These are phyloP conservation scores for Aureobasidium lini DNA, from an alignment of 2,329 filamentous ascomycete genomes.

Conservation along the genomic window DNA sequence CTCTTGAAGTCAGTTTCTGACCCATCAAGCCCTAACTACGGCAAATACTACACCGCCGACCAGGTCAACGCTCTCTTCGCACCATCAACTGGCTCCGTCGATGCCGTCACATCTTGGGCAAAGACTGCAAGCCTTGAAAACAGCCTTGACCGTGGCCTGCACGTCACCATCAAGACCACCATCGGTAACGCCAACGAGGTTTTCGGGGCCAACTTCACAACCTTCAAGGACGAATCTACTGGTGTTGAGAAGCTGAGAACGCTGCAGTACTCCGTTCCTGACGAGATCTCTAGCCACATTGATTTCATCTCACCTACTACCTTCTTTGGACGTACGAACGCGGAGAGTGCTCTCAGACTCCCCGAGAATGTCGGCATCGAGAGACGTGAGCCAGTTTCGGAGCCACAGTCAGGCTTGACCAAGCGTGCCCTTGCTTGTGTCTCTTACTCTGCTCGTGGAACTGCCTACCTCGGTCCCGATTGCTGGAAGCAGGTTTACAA, in stretches of 20 bases:
- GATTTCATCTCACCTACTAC: slow-evolving; percentile 23
- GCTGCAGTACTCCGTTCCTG: slow-evolving; percentile 30
- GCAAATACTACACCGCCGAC: slow-evolving; percentile 54
- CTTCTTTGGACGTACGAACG: slow-evolving; percentile 18
- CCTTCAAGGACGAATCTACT: slow-evolving; percentile 33
- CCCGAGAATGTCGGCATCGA: slow-evolving; percentile 13
- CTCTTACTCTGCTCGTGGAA: slow-evolving; percentile 12
- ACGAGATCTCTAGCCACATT: slow-evolving; percentile 8
- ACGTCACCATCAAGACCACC: slow-evolving; percentile 52
- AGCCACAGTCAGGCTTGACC: slow-evolving; percentile 1
- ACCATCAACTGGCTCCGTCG: slow-evolving; percentile 42
- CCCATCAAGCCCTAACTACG: slow-evolving; percentile 52
- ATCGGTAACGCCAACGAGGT: slow-evolving; percentile 48
- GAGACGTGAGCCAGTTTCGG: neutral
- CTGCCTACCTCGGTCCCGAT: slow-evolving; percentile 15
- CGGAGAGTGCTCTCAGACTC: slow-evolving; percentile 8
- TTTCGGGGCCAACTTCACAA: slow-evolving; percentile 50
- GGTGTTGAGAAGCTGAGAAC: slow-evolving; percentile 26
- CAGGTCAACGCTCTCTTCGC: slow-evolving; percentile 49
- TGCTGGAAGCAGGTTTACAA: slow-evolving; percentile 21
- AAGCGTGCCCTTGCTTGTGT: slow-evolving; percentile 14
- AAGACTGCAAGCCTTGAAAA: slow-evolving; percentile 40
- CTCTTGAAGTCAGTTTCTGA: slow-evolving; percentile 42
- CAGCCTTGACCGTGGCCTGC: slow-evolving; percentile 49
- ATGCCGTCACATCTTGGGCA: slow-evolving; percentile 51